Evolutionary conservation across 1,284 basidiomycete species (phyloP).

Genomic region (Leccinum fuscescens): DNA sequence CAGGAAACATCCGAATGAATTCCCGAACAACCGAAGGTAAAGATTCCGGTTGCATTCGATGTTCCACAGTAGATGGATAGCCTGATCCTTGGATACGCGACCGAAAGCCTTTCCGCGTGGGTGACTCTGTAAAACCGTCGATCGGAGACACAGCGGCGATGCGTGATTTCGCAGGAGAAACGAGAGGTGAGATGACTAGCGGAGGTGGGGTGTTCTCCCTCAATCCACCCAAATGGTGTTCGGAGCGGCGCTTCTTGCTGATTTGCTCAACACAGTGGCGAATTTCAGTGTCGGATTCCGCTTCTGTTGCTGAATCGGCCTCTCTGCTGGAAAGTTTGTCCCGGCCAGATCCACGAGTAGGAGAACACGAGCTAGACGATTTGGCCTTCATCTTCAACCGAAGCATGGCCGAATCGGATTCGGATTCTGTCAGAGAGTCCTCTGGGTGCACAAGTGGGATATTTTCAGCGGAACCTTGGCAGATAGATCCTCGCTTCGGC

Average conservation of each 20-base stretch:
- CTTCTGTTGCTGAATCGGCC: slow-evolving; percentile 34
- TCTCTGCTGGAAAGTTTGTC: slow-evolving; percentile 3
- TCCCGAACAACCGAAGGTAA: slow-evolving; percentile 33
- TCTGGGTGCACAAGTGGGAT: slow-evolving; percentile 12
- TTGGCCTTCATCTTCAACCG: slow-evolving; percentile 8
- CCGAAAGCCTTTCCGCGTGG: slow-evolving; percentile 6
- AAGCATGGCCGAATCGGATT: slow-evolving; percentile 25
- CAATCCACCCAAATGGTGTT: background rate
- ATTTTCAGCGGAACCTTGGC: slow-evolving; percentile 10
- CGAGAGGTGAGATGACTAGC: slow-evolving; percentile 26
- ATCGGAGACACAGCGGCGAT: slow-evolving; percentile 4
- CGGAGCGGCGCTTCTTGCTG: slow-evolving; percentile 6
- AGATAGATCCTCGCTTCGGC: background rate
- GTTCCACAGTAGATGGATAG: background rate
- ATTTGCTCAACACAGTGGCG: slow-evolving; percentile 28
- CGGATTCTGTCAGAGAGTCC: slow-evolving; percentile 33
- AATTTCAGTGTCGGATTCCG: slow-evolving; percentile 35
- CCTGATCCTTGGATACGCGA: background rate
- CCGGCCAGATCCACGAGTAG: background rate
- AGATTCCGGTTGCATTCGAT: slow-evolving; percentile 11
- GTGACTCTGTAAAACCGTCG: slow-evolving; percentile 1
- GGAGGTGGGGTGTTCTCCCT: slow-evolving; percentile 4
- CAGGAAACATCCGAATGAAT: slow-evolving; percentile 43
- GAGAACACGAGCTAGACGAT: background rate
- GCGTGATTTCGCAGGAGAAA: slow-evolving; percentile 24